phyloP scores from a whole-genome alignment of 306 rosid species.

The Pueraria montana region DNA sequence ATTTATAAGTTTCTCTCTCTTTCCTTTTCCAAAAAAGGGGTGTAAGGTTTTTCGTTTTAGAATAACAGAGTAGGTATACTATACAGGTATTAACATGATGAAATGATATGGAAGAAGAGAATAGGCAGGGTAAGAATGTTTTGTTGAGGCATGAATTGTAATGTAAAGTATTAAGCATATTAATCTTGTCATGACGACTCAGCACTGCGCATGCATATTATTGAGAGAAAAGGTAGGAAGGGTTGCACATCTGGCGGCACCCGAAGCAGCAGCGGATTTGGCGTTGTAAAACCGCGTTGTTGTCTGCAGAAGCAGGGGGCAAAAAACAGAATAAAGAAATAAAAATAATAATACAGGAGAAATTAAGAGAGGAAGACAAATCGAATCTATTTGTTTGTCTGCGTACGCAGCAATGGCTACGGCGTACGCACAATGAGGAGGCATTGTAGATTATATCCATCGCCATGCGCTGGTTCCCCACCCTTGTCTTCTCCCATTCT shows the following conservation, averaged over 20 bases:
- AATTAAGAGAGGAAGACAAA: too few relatives aligned
- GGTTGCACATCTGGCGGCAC: slow-evolving; percentile 45
- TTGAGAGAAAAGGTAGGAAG: slow-evolving; percentile 9
- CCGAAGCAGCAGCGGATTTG: slow-evolving; percentile 33
- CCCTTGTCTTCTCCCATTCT: slow-evolving; percentile 61
- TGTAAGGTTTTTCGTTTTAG: neutral
- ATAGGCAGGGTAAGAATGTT: too few relatives aligned
- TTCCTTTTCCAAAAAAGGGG: too few relatives aligned
- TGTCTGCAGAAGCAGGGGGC: neutral
- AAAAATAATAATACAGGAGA: too few relatives aligned
- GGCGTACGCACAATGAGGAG: neutral
- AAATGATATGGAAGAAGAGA: neutral
- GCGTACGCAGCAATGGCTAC: slow-evolving; percentile 21
- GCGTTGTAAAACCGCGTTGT: slow-evolving; percentile 41
- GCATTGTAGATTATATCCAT: neutral
- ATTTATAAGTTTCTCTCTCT: too few relatives aligned
- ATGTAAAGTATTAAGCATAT: neutral
- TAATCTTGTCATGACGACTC: neutral
- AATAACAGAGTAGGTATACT: neutral
- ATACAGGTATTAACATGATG: neutral
- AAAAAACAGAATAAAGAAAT: neutral
- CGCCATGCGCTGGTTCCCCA: slow-evolving; percentile 84
- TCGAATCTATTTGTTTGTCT: too few relatives aligned
- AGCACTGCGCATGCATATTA: neutral
- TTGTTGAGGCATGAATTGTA: neutral